Percentiles rank a stretch among this genome's conserved stretches.
These are phyloP conservation scores for Coemansia umbellata DNA, from an alignment of 192 early-diverging fungal genomes.

Conservation along the genomic window DNA sequence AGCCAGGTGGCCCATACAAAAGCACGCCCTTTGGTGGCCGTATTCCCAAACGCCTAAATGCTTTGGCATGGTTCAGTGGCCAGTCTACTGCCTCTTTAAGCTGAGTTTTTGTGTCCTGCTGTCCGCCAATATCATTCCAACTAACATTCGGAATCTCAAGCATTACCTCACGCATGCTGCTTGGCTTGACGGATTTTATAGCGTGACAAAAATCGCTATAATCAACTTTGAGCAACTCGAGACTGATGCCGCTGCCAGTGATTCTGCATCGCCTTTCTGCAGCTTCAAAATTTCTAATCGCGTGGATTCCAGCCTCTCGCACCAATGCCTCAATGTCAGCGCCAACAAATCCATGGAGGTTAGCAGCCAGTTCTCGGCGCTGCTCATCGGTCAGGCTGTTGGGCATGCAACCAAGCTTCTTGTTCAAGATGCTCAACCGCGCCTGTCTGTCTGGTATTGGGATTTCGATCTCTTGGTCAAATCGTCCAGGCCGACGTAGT, in stretches of 20 bases:
- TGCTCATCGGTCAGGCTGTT: constrained; percentile 60
- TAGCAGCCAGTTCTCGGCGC: constrained; percentile 56
- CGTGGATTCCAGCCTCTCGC: constrained; percentile 81
- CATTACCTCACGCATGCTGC: constrained; percentile 56
- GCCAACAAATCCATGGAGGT: constrained; percentile 94
- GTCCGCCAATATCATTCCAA: constrained; percentile 95
- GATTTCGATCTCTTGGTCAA: constrained; percentile 96
- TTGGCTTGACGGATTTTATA: constrained; percentile 20
- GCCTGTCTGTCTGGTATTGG: constrained; percentile 73
- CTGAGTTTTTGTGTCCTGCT: constrained; percentile 83
- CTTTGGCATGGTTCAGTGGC: constrained; percentile 93
- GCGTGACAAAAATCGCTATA: constrained; percentile 8
- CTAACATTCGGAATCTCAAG: constrained; percentile 90
- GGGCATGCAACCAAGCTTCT: constrained; percentile 65
- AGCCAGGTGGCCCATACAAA: constrained; percentile 98
- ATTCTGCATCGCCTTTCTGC: background rate
- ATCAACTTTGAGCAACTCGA: background rate
- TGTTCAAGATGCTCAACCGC: constrained; percentile 69
- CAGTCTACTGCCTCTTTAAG: constrained; percentile 96
- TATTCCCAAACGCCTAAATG: constrained; percentile 84
- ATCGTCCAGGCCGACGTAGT: constrained; percentile 86
- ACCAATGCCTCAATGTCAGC: constrained; percentile 88
- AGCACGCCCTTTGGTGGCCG: constrained; percentile 94
- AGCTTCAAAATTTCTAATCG: constrained; percentile 55
- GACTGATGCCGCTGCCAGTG: background rate